A percentile compares a stretch with the other conserved stretches of the same genome.
Conservation (phyloP, 2,329 filamentous ascomycete species). For the Colletotrichum tabaci region DNA sequence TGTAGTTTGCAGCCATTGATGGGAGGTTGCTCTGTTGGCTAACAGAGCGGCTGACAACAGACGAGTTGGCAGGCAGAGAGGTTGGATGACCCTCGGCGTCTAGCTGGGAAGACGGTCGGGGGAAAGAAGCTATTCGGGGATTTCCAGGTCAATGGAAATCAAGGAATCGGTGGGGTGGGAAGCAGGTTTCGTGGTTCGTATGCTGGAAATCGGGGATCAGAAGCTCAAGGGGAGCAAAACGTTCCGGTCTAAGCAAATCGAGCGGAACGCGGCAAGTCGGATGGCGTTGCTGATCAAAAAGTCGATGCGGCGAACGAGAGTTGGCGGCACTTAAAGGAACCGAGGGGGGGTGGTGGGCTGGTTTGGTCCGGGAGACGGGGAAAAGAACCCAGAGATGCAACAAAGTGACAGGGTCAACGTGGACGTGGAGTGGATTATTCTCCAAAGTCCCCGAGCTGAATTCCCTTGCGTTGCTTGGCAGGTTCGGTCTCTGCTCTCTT, state of each 20-base stretch:
- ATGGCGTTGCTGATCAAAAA: constrained; percentile 4
- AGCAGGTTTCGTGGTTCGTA: neutral
- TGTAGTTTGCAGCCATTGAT: constrained; percentile 39
- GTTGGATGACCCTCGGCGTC: constrained; percentile 2
- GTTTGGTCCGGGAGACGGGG: neutral
- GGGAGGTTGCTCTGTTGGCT: constrained; percentile 8
- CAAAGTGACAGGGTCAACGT: constrained; percentile 3
- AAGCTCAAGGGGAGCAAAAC: neutral
- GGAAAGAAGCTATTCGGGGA: neutral
- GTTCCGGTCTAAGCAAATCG: constrained; percentile 26
- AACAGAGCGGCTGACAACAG: constrained; percentile 19
- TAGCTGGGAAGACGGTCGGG: neutral
- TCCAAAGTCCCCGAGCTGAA: constrained; percentile 36
- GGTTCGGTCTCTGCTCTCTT: constrained; percentile 22
- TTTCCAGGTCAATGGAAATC: neutral
- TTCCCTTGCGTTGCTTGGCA: constrained; percentile 42
- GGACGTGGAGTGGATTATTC: constrained; percentile 6
- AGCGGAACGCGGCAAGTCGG: constrained; percentile 22
- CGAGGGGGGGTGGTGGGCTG: neutral
- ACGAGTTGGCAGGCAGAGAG: neutral
- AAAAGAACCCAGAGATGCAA: neutral
- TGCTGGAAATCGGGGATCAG: too few relatives aligned
- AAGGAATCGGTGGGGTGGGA: too few relatives aligned
- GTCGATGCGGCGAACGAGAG: constrained; percentile 15
- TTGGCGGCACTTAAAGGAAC: constrained; percentile 1